Base-by-base conservation (phyloP, 1,139 yeast genomes). In the Geotrichum europaeum region DNA sequence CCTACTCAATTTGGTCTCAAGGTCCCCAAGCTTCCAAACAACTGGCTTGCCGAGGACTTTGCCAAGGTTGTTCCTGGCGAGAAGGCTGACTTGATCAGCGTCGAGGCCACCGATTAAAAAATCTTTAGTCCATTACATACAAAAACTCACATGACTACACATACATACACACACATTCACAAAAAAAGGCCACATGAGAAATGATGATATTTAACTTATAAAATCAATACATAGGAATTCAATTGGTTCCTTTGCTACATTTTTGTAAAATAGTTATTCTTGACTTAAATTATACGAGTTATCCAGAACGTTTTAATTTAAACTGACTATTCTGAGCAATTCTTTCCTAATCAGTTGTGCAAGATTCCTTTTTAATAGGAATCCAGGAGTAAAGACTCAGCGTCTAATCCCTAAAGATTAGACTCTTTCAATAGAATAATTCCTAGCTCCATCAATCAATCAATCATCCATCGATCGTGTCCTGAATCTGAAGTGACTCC, bases 1-100 rank as follows among this genome's bases (percentile, higher is more conserved):
- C 95, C 96, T 59, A 74, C 76, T 60, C 96, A 90, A 80, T 82
- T 82, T 70, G 96, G 96, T 61, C 78, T 90, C 66, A 79, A 85
- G 69, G 84, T 83, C 52, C 94, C 96, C 55, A 75, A 83, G 66
- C 80, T 80, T 80, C 64, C 77, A 74, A 70, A 75, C 75, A 64
- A 75, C 60, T 81, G 86, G 86, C 76, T 78, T 62, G 75, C 76
- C 58, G 71, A 71, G n/a, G 61, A 59, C 28, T 59, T 59, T 56
- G 61, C 57, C 24, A 59, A 59, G 52, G 61, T 59, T 56, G 59
- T 59, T 18, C 61, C 61, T 45, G 43, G 53, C 28, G n/a, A 51
- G 32, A 55, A 24, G 36, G 49, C 53, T 20, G 57, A 56, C 20
- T 49, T 59, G 34, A 40, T 59, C 53, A 40, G 51, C 22, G 57